Percentiles rank a stretch among this genome's conserved stretches.
These are phyloP conservation scores for Fonsecaea pugnacius DNA, from an alignment of 2,329 filamentous ascomycete species.

Conservation along the genomic window DNA sequence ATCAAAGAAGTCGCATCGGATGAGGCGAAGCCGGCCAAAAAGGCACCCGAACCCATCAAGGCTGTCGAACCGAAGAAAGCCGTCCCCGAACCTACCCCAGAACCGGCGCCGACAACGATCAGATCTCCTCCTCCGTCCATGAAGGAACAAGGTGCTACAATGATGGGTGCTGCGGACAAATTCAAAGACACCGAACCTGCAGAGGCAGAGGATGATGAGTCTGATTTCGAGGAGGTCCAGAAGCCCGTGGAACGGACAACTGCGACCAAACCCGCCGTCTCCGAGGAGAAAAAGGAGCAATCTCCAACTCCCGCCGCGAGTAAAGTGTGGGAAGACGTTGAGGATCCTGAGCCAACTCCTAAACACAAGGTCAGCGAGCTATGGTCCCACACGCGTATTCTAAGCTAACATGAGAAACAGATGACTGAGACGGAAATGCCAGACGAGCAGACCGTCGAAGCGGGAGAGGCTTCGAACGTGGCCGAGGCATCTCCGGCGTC, in stretches of 20 bases:
- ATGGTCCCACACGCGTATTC: neutral
- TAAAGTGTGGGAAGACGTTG: conserved; percentile 26
- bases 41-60: conserved; percentile 52
- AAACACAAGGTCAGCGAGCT: conserved; percentile 21
- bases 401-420: conserved; percentile 16
- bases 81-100: conserved; percentile 36
- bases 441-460: conserved; percentile 17
- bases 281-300: conserved; percentile 27
- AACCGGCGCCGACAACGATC: conserved; percentile 43
- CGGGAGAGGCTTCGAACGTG: conserved; percentile 13
- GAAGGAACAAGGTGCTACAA: conserved; percentile 84
- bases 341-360: conserved; percentile 18
- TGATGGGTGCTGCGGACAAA: conserved; percentile 81
- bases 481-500: conserved; percentile 2
- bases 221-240: conserved; percentile 83
- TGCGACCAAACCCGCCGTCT: conserved; percentile 27
- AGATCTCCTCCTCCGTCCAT: conserved; percentile 68
- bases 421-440: conserved; percentile 19
- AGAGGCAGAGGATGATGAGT: conserved; percentile 68
- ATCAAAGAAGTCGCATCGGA: conserved; percentile 76
- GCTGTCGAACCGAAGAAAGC: conserved; percentile 55
- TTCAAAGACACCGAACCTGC: conserved; percentile 75
- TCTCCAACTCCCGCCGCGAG: conserved; percentile 21
- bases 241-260: conserved; percentile 65
- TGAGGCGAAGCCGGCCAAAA: conserved; percentile 50